Percentiles rank a stretch among this genome's conserved stretches.
phyloP scores from a whole-genome alignment of 495 filamentous ascomycete species.

The Lindgomyces ingoldianus region DNA sequence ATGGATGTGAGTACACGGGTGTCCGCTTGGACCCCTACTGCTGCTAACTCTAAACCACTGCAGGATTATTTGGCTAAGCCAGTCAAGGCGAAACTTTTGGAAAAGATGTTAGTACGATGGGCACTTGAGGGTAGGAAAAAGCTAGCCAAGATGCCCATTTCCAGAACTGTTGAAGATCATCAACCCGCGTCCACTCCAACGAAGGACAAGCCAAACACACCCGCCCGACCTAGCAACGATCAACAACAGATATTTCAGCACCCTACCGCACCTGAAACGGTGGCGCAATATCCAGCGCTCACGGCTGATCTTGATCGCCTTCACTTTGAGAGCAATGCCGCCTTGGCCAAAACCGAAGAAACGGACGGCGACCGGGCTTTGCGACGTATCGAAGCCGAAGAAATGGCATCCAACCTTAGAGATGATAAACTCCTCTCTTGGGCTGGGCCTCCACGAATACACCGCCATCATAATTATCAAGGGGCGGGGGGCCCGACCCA shows the following conservation, averaged over 20 bases:
- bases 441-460: constrained; percentile 33
- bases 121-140: constrained; percentile 43
- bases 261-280: constrained; percentile 29
- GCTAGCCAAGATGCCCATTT: constrained; percentile 7
- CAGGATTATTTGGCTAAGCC: constrained; percentile 77
- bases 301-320: constrained; percentile 30
- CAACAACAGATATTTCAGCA: constrained; percentile 12
- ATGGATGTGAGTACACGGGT: constrained; percentile 63
- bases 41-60: constrained; percentile 12
- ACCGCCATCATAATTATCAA: constrained; percentile 15
- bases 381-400: constrained; percentile 46
- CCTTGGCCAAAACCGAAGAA: constrained; percentile 18
- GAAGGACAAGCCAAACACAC: background rate
- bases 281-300: constrained; percentile 15
- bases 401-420: constrained; percentile 50
- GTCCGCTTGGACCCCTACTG: background rate
- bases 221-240: constrained; percentile 14
- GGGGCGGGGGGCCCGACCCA: constrained; percentile 1
- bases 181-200: constrained; percentile 9
- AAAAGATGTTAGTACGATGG: constrained; percentile 66
- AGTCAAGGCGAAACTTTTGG: constrained; percentile 65
- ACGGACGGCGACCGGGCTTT: constrained; percentile 40
- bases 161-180: constrained; percentile 20
- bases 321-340: constrained; percentile 34
- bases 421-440: constrained; percentile 52